Evolutionary conservation across 768 basidiomycete genomes (phyloP), one percentile per base, ranked within the genome.

Genomic region (Podaxis sp.): DNA sequence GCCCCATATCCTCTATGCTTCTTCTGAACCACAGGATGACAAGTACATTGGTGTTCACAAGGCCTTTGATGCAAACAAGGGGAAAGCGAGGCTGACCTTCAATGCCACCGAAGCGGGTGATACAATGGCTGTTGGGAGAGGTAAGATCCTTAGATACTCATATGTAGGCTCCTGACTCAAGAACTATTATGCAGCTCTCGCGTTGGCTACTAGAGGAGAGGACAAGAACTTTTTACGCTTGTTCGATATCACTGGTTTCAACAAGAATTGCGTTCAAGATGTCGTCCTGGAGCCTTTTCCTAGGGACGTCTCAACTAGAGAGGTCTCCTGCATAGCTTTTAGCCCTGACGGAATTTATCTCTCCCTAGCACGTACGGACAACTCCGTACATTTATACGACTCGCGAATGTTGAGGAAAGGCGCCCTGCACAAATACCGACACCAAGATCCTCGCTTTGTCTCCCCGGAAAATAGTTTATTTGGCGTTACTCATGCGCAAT

Each of bases 311-410:
- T 6, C 44, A 64, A 33, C 64, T 72, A 4, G 75, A 69, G 53
- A 87, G 68, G 78, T 89, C 36, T 85, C 79, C 52, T 72, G 71
- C 56, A 77, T 82, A 13, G 66, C 73, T 1, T 87, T 85, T 70
- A 89, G 87, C 66, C 79, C 86, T 0, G 88, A 90, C 65, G 82
- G 82, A 10, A 72, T 84, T 3, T 84, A 85, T 66, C 76, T 91
- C 8, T 85, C 88, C 13, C 69, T 87, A 5, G 87, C 80, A 3
- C 79, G 87, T 48, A 82, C 73, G 49, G 87, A 91, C 69, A 87
- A 89, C 64, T 69, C 69, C 37, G 74, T 77, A 1, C 84, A 89
- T 60, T 71, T 91, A 2, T 91, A 90, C 64, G 89, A 91, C 69
- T 67, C 79, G 1, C 82, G 89, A 11, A 84, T 78, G 68, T 68